phyloP scores from a whole-genome alignment of 2,329 filamentous ascomycete genomes.

The Elsinoe ampelina region DNA sequence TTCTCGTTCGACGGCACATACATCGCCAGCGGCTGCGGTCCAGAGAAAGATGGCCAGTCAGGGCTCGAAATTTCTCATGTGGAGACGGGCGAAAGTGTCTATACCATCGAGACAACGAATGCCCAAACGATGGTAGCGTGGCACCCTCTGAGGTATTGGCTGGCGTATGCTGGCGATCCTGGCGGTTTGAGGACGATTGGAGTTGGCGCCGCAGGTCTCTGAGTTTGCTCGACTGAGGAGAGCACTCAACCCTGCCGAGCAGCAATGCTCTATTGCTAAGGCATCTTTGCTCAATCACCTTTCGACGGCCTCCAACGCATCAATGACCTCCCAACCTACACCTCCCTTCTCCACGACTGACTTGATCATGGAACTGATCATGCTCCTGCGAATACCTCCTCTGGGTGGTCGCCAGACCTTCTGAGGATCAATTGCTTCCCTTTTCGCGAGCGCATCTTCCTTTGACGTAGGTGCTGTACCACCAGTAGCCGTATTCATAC shows the following conservation, averaged over 20 bases:
- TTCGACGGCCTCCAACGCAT: conserved; percentile 68
- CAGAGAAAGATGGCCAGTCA: conserved; percentile 51
- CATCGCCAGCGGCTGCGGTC: conserved; percentile 55
- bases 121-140: conserved; percentile 61
- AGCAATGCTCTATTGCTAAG: not conserved
- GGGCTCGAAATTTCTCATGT: conserved; percentile 62
- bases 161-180: conserved; percentile 61
- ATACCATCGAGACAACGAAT: conserved; percentile 59
- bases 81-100: conserved; percentile 63
- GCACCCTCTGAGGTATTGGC: conserved; percentile 64
- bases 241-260: not conserved
- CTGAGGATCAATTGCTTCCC: conserved; percentile 40
- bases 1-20: conserved; percentile 74
- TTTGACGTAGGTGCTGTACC: conserved; percentile 30
- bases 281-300: conserved; percentile 19
- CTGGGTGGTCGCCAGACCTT: conserved; percentile 77
- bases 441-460: conserved; percentile 33
- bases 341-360: conserved; percentile 67
- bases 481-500: conserved; percentile 37
- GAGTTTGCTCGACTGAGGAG: not conserved
- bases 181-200: conserved; percentile 62
- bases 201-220: conserved; percentile 15
- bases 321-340: conserved; percentile 77
- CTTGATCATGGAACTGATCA: conserved; percentile 66
- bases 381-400: conserved; percentile 67